Percentiles rank a stretch among this genome's conserved stretches.
Conservation (phyloP, 2,329 filamentous ascomycete genomes). For the Mollisiaceae sp. region DNA sequence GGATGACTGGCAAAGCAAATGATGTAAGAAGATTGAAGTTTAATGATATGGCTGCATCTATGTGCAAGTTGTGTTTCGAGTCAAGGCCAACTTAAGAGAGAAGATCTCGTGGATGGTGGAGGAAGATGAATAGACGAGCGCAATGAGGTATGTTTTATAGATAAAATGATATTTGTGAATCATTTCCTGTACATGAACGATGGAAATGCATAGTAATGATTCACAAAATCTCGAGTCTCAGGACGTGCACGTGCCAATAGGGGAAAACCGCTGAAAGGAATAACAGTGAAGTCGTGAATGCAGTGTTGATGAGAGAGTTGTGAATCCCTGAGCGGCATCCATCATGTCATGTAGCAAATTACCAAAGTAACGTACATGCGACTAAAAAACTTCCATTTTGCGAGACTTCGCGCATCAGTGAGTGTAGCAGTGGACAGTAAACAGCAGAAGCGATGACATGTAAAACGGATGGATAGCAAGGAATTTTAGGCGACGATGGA, state of each 20-base stretch:
- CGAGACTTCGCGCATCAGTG: no score
- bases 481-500: no score
- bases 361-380: no score
- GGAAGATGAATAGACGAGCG: not conserved
- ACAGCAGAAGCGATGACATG: no score
- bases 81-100: not conserved
- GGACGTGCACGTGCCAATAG: not conserved
- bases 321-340: no score
- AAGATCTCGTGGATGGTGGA: not conserved
- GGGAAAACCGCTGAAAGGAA: not conserved
- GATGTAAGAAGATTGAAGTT: not conserved
- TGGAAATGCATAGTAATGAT: not conserved
- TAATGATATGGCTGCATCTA: not conserved
- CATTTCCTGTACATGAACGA: not conserved
- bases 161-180: not conserved
- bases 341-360: no score
- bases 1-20: slow-evolving; percentile 14
- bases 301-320: no score
- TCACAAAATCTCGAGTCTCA: not conserved
- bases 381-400: no score
- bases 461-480: no score
- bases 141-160: not conserved
- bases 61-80: not conserved
- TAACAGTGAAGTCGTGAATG: not conserved
- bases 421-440: no score